Evolutionary conservation across 805 yeast genomes (phyloP).

Genomic region (Wickerhamomyces alni): DNA sequence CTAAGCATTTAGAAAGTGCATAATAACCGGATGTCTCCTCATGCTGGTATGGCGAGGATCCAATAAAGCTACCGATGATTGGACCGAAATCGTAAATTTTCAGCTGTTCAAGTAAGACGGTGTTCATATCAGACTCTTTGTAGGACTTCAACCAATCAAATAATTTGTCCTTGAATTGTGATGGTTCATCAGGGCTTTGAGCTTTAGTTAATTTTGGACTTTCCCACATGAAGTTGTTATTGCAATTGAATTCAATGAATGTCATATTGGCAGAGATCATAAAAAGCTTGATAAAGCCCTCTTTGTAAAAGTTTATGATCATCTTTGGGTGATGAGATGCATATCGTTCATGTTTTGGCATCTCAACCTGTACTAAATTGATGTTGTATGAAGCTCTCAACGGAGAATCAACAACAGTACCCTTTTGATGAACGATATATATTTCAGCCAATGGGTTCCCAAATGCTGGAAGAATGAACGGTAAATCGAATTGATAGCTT

Average conservation of each 20-base stretch:
- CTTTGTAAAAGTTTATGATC: slow-evolving; percentile 49
- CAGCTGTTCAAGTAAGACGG: no score
- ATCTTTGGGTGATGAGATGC: slow-evolving; percentile 62
- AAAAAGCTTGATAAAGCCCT: slow-evolving; percentile 38
- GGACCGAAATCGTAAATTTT: slow-evolving; percentile 36
- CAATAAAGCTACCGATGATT: slow-evolving; percentile 47
- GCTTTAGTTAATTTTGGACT: slow-evolving; percentile 36
- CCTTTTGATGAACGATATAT: slow-evolving; percentile 26
- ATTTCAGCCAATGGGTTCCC: slow-evolving; percentile 9
- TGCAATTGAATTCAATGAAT: slow-evolving; percentile 43
- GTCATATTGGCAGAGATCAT: slow-evolving; percentile 59
- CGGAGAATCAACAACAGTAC: slow-evolving; percentile 21
- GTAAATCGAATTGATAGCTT: slow-evolving; percentile 41
- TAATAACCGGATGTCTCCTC: slow-evolving; percentile 21
- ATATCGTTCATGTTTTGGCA: slow-evolving; percentile 26
- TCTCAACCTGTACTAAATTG: slow-evolving; percentile 24
- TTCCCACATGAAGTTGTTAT: slow-evolving; percentile 65
- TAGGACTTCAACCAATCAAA: slow-evolving; percentile 40
- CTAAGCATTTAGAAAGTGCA: slow-evolving; percentile 19
- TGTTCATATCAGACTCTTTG: slow-evolving; percentile 20
- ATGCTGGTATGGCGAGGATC: slow-evolving; percentile 46
- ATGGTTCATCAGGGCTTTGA: background rate
- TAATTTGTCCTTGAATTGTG: slow-evolving; percentile 41
- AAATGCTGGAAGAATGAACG: slow-evolving; percentile 26
- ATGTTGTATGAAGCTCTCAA: slow-evolving; percentile 8